phyloP scores from a whole-genome alignment of 1,284 basidiomycete species.

The Porodaedalea pini region DNA sequence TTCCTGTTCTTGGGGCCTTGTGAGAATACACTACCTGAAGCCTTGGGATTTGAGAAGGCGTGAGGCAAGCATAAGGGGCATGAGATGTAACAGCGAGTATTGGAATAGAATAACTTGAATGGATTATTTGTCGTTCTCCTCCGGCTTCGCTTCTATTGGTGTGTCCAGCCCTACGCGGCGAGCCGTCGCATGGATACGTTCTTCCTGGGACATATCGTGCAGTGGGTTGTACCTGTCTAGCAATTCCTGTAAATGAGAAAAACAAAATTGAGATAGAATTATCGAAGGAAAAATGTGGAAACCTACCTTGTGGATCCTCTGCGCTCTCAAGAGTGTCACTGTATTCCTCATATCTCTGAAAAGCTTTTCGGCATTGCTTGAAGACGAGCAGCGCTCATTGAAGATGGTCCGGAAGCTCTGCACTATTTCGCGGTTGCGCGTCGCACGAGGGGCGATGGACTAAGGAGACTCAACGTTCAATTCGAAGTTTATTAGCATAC shows the following conservation, averaged over 20 bases:
- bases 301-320: conserved; percentile 55
- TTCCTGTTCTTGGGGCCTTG: conserved; percentile 40
- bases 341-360: conserved; percentile 60
- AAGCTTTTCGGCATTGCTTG: conserved; percentile 26
- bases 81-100: not conserved
- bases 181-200: conserved; percentile 80
- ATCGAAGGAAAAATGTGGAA: not conserved
- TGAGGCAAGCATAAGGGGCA: not conserved
- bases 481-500: conserved; percentile 3
- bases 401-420: conserved; percentile 59
- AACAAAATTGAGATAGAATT: conserved; percentile 27
- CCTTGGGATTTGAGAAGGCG: not conserved
- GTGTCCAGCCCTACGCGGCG: conserved; percentile 81
- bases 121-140: conserved; percentile 21
- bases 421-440: conserved; percentile 44
- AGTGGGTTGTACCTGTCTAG: conserved; percentile 86
- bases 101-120: not conserved
- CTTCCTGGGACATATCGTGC: conserved; percentile 72
- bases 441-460: conserved; percentile 43
- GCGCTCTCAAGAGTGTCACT: conserved; percentile 68
- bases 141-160: conserved; percentile 37
- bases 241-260: conserved; percentile 46
- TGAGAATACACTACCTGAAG: conserved; percentile 31
- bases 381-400: conserved; percentile 34
- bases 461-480: conserved; percentile 27